phyloP scores from a whole-genome alignment of 2,329 filamentous ascomycete species.

The Fusarium marasasianum region DNA sequence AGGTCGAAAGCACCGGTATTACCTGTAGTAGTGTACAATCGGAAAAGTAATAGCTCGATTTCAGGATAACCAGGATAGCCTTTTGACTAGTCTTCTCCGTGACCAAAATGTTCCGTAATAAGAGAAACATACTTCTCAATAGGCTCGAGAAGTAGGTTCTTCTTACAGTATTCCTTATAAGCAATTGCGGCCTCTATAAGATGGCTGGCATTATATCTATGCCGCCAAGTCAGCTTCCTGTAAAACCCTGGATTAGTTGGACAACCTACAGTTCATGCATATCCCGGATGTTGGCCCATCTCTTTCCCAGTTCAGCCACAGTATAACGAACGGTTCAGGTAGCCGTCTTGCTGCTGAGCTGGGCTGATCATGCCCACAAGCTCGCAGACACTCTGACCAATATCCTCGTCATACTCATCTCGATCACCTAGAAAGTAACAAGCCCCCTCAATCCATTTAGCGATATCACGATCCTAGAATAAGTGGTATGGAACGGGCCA shows the following conservation, averaged over 20 bases:
- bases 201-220: slow-evolving; percentile 67
- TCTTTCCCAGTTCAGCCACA: slow-evolving; percentile 62
- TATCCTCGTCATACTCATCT: slow-evolving; percentile 9
- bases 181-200: slow-evolving; percentile 69
- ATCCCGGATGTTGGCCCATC: slow-evolving; percentile 67
- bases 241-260: background rate
- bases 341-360: slow-evolving; percentile 68
- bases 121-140: slow-evolving; percentile 52
- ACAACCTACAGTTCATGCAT: slow-evolving; percentile 67
- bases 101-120: slow-evolving; percentile 62
- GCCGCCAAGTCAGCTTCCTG: background rate
- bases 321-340: slow-evolving; percentile 70
- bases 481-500: slow-evolving; percentile 67
- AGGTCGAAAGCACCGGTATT: slow-evolving; percentile 53
- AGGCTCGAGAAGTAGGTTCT: slow-evolving; percentile 56
- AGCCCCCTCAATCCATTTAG: slow-evolving; percentile 11
- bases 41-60: slow-evolving; percentile 60
- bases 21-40: slow-evolving; percentile 49
- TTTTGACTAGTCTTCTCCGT: slow-evolving; percentile 57
- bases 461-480: slow-evolving; percentile 62
- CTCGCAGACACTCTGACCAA: slow-evolving; percentile 45
- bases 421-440: slow-evolving; percentile 3
- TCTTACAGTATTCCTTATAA: slow-evolving; percentile 62
- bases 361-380: slow-evolving; percentile 64
- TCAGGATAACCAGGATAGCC: slow-evolving; percentile 64